Percentiles rank a stretch among this genome's conserved stretches.
These are phyloP conservation scores for Nitzschia putrida DNA, from an alignment of 108 stramenopile genomes.

Conservation along the genomic window DNA sequence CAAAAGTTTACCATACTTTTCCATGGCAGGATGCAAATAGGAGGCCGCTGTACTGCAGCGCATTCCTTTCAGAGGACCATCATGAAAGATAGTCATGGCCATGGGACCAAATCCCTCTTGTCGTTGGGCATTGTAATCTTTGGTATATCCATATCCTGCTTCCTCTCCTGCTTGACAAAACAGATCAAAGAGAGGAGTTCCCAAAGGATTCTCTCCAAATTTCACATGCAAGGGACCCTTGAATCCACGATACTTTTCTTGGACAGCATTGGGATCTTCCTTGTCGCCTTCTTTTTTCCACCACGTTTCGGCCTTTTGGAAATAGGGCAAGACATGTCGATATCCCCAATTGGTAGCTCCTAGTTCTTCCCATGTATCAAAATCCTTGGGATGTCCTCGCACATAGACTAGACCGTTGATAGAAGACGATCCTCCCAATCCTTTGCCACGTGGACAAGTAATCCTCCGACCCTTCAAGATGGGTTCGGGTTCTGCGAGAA, in stretches of 20 bases:
- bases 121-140: constrained; percentile 38
- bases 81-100: constrained; percentile 32
- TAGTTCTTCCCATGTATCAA: constrained; percentile 41
- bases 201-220: constrained; percentile 22
- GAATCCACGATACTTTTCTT: constrained; percentile 14
- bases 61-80: constrained; percentile 12
- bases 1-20: neutral
- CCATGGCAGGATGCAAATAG: constrained; percentile 25
- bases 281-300: neutral
- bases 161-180: constrained; percentile 39
- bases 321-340: constrained; percentile 44
- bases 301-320: constrained; percentile 34
- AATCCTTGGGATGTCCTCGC: constrained; percentile 48
- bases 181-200: constrained; percentile 33
- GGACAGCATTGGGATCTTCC: constrained; percentile 6
- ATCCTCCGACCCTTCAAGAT: too few species aligned
- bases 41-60: constrained; percentile 15
- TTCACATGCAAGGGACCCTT: constrained; percentile 45
- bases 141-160: constrained; percentile 42
- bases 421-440: constrained; percentile 45
- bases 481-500: too few species aligned
- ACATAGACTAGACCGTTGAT: constrained; percentile 53
- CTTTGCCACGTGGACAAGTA: constrained; percentile 46
- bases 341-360: constrained; percentile 41
- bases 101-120: constrained; percentile 41